These are phyloP conservation scores for Polyporus tsugae DNA, from an alignment of 1,284 basidiomycete species.

Conservation along the genomic window DNA sequence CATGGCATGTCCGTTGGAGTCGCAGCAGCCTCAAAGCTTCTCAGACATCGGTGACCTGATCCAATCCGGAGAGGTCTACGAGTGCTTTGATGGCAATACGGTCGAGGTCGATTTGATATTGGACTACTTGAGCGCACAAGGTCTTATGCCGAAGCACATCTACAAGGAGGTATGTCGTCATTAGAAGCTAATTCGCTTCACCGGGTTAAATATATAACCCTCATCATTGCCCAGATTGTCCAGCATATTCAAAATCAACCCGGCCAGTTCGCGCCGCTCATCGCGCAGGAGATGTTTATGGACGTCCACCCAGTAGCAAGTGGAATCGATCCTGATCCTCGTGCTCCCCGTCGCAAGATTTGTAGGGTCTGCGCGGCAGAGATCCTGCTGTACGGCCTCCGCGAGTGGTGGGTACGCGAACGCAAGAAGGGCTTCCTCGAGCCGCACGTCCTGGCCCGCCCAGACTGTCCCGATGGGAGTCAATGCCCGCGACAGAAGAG, in stretches of 20 bases:
- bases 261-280: slow-evolving; percentile 65
- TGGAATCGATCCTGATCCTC: slow-evolving; percentile 61
- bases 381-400: slow-evolving; percentile 74
- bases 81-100: slow-evolving; percentile 76
- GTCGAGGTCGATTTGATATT: slow-evolving; percentile 83
- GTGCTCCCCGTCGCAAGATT: slow-evolving; percentile 61
- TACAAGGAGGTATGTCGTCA: slow-evolving; percentile 68
- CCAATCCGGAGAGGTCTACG: slow-evolving; percentile 76
- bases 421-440: slow-evolving; percentile 71
- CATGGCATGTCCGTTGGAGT: slow-evolving; percentile 58
- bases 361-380: slow-evolving; percentile 78
- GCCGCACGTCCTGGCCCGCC: slow-evolving; percentile 56
- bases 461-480: slow-evolving; percentile 69
- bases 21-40: slow-evolving; percentile 75
- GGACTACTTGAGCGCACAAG: slow-evolving; percentile 71
- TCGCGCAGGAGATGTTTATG: slow-evolving; percentile 72
- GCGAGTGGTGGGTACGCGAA: slow-evolving; percentile 83
- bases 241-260: slow-evolving; percentile 65
- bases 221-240: slow-evolving; percentile 57
- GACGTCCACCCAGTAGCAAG: slow-evolving; percentile 66
- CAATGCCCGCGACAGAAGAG: slow-evolving; percentile 67
- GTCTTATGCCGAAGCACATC: slow-evolving; percentile 69
- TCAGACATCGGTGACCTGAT: slow-evolving; percentile 73
- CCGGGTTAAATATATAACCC: not conserved
- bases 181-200: not conserved